Percentiles rank a stretch among this genome's conserved stretches.
These are phyloP conservation scores for Spiromastix sp. DNA, from an alignment of 2,329 filamentous ascomycete genomes.

Conservation along the genomic window DNA sequence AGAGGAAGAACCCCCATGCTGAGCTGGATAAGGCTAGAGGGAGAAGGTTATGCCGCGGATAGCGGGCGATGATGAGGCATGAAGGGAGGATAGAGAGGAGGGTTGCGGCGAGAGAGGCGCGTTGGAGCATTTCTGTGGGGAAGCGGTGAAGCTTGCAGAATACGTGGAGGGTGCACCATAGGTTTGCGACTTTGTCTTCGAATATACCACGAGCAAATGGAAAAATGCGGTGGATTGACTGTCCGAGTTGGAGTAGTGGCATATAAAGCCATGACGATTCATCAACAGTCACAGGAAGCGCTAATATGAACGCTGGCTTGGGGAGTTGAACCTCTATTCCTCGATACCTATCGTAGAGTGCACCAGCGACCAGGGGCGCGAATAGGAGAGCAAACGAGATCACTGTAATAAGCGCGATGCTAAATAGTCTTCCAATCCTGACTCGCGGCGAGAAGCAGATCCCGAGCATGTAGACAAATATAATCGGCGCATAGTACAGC, in stretches of 20 bases:
- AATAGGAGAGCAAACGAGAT: conserved; percentile 65
- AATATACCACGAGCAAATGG: conserved; percentile 93
- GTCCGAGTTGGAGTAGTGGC: conserved; percentile 64
- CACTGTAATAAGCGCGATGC: conserved; percentile 63
- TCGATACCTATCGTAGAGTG: conserved; percentile 56
- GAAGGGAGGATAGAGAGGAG: conserved; percentile 66
- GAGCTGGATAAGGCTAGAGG: conserved; percentile 73
- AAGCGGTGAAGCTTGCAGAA: conserved; percentile 79
- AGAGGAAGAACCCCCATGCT: conserved; percentile 95
- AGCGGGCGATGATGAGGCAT: conserved; percentile 67
- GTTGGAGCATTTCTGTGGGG: conserved; percentile 60
- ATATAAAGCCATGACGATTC: conserved; percentile 62
- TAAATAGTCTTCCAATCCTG: conserved; percentile 57
- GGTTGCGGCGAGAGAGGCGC: conserved; percentile 63
- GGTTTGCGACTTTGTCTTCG: conserved; percentile 97
- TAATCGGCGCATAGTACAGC: conserved; percentile 85
- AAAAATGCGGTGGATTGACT: conserved; percentile 86
- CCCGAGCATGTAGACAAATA: conserved; percentile 86
- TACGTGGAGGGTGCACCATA: conserved; percentile 90
- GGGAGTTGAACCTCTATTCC: conserved; percentile 53
- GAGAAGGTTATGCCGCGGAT: conserved; percentile 65
- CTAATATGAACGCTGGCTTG: conserved; percentile 50
- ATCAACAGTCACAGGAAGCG: conserved; percentile 50
- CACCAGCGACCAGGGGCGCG: conserved; percentile 62
- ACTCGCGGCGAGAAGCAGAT: conserved; percentile 69